Conservation (phyloP, 805 yeast species). For the Pichia californica region DNA sequence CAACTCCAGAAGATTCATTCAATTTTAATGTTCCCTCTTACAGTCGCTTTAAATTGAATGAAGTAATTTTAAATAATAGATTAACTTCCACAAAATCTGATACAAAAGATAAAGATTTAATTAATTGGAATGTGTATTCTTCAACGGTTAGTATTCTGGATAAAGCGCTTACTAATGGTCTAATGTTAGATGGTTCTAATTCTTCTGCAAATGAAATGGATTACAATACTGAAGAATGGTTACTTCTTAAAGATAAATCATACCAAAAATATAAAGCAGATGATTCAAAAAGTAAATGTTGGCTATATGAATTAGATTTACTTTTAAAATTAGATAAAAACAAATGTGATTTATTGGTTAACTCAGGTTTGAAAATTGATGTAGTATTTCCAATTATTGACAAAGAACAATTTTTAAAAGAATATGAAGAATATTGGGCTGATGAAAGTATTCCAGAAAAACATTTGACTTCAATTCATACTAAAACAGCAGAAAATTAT, state of each 20-base stretch:
- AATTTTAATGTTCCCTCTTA: neutral
- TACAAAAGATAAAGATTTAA: too few relatives aligned
- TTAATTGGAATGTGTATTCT: slow-evolving; percentile 24
- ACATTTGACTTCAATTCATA: slow-evolving; percentile 24
- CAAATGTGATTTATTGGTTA: slow-evolving; percentile 20
- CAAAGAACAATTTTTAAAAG: slow-evolving; percentile 58
- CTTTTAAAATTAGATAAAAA: slow-evolving; percentile 14
- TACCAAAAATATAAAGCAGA: slow-evolving; percentile 10
- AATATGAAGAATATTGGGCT: slow-evolving; percentile 41
- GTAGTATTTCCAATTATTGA: slow-evolving; percentile 45
- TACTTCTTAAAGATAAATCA: slow-evolving; percentile 11
- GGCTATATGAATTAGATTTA: slow-evolving; percentile 23
- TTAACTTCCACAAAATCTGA: too few relatives aligned
- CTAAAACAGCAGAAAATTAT: slow-evolving; percentile 23
- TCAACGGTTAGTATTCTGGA: slow-evolving; percentile 20
- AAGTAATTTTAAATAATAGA: neutral
- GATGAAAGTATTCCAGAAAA: slow-evolving; percentile 15
- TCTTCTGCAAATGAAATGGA: slow-evolving; percentile 12
- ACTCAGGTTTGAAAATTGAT: slow-evolving; percentile 16
- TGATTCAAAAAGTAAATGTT: slow-evolving; percentile 21
- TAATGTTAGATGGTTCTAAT: slow-evolving; percentile 14
- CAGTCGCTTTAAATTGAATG: neutral
- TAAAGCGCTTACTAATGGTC: slow-evolving; percentile 21
- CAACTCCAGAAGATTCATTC: neutral
- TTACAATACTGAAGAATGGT: slow-evolving; percentile 28